Evolutionary conservation across 441 rosid species (phyloP), one percentile per base, ranked within the genome.

Genomic region (Kokia cookei): DNA sequence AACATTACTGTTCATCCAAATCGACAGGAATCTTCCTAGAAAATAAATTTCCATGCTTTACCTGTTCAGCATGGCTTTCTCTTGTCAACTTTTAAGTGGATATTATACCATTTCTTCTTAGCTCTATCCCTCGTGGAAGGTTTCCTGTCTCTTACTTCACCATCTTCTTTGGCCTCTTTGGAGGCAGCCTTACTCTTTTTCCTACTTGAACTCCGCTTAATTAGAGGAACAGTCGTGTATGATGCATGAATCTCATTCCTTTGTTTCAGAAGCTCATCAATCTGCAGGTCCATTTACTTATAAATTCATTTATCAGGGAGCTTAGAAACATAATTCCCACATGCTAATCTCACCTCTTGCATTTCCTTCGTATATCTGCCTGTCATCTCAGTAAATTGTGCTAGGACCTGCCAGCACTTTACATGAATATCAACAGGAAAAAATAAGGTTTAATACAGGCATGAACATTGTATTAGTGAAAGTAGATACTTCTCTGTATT

Each of bases 331-430:
- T 12, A 55, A n/a, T 53, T 47, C 54, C 37, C 55, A 37, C 10
- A 4, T 60, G 42, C 22, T 40, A 65, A 81, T 72, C 96, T 81
- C 65, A 90, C 99, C 65, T 84, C 89, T 83, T 93, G 93, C 96
- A 93, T 95, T 82, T 95, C 99, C 70, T 83, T 92, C 5, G 99
- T 86, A 64, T 93, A 95, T 84, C 95, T 84, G 79, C 86, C 76
- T 2, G 98, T 95, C 98, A 93, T 93, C 83, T 91, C 93, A 0
- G 96, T 86, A 79, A 95, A 95, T 73, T 91, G 97, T 65, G 88
- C 84, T 65, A 93, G 79, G 19, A 95, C 98, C 96, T 89, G 86
- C 13, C 58, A 75, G 75, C 54, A 75, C 19, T 70, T 42, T 17
- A 32, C 17, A 37, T 45, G 47, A 62, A 78, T 60, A 77, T 78